phyloP scores from a whole-genome alignment of 768 basidiomycete species.

The Russula vinacea region DNA sequence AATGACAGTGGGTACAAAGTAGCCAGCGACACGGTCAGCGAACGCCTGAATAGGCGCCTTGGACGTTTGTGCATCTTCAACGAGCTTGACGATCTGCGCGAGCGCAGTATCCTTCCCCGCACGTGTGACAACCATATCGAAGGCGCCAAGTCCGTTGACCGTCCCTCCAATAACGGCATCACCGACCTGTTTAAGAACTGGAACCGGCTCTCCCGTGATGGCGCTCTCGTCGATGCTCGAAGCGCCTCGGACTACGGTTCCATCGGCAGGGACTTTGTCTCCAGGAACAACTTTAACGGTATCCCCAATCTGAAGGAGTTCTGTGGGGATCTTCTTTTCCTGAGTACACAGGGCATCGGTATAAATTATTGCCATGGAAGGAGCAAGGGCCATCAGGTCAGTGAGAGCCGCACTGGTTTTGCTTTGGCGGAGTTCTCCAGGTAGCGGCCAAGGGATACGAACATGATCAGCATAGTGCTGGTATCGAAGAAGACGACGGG shows the following conservation, averaged over 20 bases:
- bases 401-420: constrained; percentile 95
- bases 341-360: constrained; percentile 78
- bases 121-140: constrained; percentile 93
- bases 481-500: constrained; percentile 97
- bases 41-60: constrained; percentile 99
- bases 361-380: constrained; percentile 94
- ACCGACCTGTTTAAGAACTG: constrained; percentile 78
- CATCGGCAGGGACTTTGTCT: constrained; percentile 95
- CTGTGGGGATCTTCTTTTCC: constrained; percentile 90
- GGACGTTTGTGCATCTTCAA: constrained; percentile 96
- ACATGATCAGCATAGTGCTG: constrained; percentile 97
- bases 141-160: constrained; percentile 93
- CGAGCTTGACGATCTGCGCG: constrained; percentile 92
- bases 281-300: constrained; percentile 92
- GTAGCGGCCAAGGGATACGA: constrained; percentile 92
- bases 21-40: constrained; percentile 90
- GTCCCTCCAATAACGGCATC: constrained; percentile 94
- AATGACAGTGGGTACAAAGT: constrained; percentile 92
- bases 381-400: constrained; percentile 92
- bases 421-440: constrained; percentile 95
- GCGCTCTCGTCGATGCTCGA: constrained; percentile 95
- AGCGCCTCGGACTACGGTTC: constrained; percentile 79
- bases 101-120: constrained; percentile 96
- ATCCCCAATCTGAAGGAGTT: constrained; percentile 93
- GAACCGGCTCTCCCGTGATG: constrained; percentile 90